Evolutionary conservation across 2,329 filamentous ascomycete genomes (phyloP).

Genomic region (Xylariales sp.): DNA sequence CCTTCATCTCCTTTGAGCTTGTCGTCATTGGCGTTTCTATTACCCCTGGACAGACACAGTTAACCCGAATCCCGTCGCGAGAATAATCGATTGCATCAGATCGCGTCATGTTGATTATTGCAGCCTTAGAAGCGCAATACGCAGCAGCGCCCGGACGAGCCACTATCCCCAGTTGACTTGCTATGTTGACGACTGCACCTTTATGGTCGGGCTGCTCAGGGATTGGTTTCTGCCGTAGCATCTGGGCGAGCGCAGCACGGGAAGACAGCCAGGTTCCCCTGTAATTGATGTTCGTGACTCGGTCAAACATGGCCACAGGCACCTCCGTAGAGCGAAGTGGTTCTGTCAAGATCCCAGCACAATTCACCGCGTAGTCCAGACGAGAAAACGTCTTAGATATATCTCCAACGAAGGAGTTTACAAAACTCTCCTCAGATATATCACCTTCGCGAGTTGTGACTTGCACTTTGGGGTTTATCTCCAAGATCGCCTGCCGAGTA

Average conservation of each 20-base stretch:
- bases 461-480: slow-evolving; percentile 27
- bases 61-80: slow-evolving; percentile 31
- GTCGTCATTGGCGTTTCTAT: slow-evolving; percentile 44
- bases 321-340: slow-evolving; percentile 40
- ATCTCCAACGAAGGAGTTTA: slow-evolving; percentile 30
- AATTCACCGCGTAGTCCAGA: slow-evolving; percentile 53
- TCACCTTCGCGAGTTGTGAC: slow-evolving; percentile 37
- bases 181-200: slow-evolving; percentile 47
- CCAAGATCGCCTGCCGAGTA: slow-evolving; percentile 28
- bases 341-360: slow-evolving; percentile 46
- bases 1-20: slow-evolving; percentile 31
- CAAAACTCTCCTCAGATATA: slow-evolving; percentile 41
- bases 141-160: slow-evolving; percentile 42
- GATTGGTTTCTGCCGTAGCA: slow-evolving; percentile 40
- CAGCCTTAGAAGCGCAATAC: slow-evolving; percentile 55
- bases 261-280: slow-evolving; percentile 44
- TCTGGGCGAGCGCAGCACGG: slow-evolving; percentile 36
- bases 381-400: slow-evolving; percentile 34
- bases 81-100: slow-evolving; percentile 55
- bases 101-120: slow-evolving; percentile 53
- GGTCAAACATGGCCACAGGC: slow-evolving; percentile 43
- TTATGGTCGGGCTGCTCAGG: slow-evolving; percentile 35
- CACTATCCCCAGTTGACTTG: slow-evolving; percentile 48
- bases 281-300: slow-evolving; percentile 52
- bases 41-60: slow-evolving; percentile 36